Percentiles rank a stretch among this genome's conserved stretches.
phyloP scores from a whole-genome alignment of 73 alveolate genomes.

The Tetrahymena malaccensis region DNA sequence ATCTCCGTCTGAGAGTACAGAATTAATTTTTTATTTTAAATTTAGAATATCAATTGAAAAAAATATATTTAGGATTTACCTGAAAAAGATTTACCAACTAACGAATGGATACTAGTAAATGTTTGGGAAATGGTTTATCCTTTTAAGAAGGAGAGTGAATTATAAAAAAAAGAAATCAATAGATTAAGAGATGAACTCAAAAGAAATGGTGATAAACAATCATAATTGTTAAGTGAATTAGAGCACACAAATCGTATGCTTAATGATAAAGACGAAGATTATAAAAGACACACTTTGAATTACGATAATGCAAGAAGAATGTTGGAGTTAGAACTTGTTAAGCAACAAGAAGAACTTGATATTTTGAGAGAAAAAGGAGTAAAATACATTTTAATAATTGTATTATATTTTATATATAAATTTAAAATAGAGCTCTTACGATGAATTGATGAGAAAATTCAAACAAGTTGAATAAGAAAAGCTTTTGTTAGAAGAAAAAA shows the following conservation, averaged over 20 bases:
- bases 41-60: background rate
- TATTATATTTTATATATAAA: background rate
- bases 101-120: slow-evolving; percentile 45
- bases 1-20: slow-evolving; percentile 9
- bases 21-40: too few species aligned
- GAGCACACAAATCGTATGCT: slow-evolving; percentile 38
- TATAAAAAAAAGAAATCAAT: slow-evolving; percentile 34
- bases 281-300: slow-evolving; percentile 38
- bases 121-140: slow-evolving; percentile 50
- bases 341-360: slow-evolving; percentile 19
- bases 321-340: slow-evolving; percentile 23
- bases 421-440: background rate
- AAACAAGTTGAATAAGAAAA: slow-evolving; percentile 31
- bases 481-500: slow-evolving; percentile 37
- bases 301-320: slow-evolving; percentile 40
- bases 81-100: slow-evolving; percentile 36
- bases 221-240: slow-evolving; percentile 26
- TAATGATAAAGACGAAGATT: slow-evolving; percentile 34
- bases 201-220: slow-evolving; percentile 28
- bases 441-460: slow-evolving; percentile 42
- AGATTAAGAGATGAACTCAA: slow-evolving; percentile 33
- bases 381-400: background rate
- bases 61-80: slow-evolving; percentile 16
- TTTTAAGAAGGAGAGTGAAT: slow-evolving; percentile 41
- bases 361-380: slow-evolving; percentile 43